These are phyloP conservation scores for Sphaerobolus stellatus DNA, from an alignment of 1,284 basidiomycete genomes.

Conservation along the genomic window DNA sequence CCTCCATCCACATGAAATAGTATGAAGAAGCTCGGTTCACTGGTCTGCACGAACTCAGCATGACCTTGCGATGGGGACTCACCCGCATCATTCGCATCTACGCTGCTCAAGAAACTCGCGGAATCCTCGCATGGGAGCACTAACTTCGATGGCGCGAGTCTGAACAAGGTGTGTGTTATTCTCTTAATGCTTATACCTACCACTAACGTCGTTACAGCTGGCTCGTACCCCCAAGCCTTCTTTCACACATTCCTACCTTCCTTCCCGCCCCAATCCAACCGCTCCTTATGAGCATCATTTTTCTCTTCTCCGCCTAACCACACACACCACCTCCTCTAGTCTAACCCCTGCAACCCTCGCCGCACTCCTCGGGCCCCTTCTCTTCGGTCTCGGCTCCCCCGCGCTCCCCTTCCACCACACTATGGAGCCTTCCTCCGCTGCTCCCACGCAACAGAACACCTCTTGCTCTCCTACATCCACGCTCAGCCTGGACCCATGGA, in stretches of 20 bases:
- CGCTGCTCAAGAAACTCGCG: conserved; percentile 66
- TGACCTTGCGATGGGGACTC: conserved; percentile 84
- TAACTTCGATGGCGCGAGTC: conserved; percentile 76
- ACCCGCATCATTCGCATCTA: conserved; percentile 66
- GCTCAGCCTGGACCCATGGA: conserved; percentile 66
- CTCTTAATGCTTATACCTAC: too few species aligned
- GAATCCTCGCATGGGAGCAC: conserved; percentile 73
- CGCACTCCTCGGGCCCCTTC: conserved; percentile 79
- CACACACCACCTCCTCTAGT: conserved; percentile 76
- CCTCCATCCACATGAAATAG: conserved; percentile 61
- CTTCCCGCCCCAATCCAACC: conserved; percentile 55
- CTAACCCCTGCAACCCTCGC: conserved; percentile 83
- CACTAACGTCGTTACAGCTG: too few species aligned
- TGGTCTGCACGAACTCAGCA: conserved; percentile 80
- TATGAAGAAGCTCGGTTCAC: conserved; percentile 79
- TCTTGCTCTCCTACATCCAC: conserved; percentile 82
- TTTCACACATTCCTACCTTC: conserved; percentile 56
- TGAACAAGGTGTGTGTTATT: conserved; percentile 63
- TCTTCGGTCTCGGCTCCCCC: conserved; percentile 71
- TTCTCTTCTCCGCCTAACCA: conserved; percentile 73
- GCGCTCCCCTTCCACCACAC: conserved; percentile 69
- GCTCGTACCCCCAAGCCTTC: conserved; percentile 74
- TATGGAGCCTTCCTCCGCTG: conserved; percentile 81
- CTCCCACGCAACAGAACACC: conserved; percentile 83
- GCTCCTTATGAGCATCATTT: conserved; percentile 73